These are phyloP conservation scores for Termitomyces sp. DNA, from an alignment of 768 basidiomycete genomes.

Conservation along the genomic window DNA sequence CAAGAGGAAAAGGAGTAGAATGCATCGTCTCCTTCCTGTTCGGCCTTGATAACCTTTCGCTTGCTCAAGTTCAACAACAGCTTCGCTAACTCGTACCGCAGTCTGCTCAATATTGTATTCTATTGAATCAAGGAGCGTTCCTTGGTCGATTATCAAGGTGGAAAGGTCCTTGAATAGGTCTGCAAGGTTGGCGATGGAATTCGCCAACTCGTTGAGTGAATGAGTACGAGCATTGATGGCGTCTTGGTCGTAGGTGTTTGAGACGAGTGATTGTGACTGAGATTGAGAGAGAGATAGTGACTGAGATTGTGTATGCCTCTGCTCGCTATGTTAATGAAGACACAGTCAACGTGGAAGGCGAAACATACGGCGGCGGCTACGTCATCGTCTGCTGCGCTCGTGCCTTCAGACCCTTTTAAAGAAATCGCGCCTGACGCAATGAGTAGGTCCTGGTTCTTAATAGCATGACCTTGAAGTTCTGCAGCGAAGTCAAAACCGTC, in stretches of 20 bases:
- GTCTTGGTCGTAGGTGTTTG: slow-evolving; percentile 37
- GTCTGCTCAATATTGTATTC: slow-evolving; percentile 98
- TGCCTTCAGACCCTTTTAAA: slow-evolving; percentile 75
- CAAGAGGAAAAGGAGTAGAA: slow-evolving; percentile 85
- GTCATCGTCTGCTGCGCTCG: slow-evolving; percentile 89
- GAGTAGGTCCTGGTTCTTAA: slow-evolving; percentile 93
- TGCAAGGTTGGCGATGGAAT: slow-evolving; percentile 86
- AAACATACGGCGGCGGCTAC: slow-evolving; percentile 75
- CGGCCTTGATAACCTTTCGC: slow-evolving; percentile 92
- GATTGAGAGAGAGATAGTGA: slow-evolving; percentile 32
- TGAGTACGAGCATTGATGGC: slow-evolving; percentile 46
- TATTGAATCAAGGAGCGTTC: slow-evolving; percentile 91
- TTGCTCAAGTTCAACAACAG: slow-evolving; percentile 77
- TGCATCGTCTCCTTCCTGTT: slow-evolving; percentile 89
- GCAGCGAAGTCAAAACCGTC: not conserved
- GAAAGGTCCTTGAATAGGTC: slow-evolving; percentile 97
- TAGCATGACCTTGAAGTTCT: slow-evolving; percentile 95
- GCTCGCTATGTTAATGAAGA: not conserved
- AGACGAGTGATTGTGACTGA: slow-evolving; percentile 31
- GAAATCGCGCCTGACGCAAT: slow-evolving; percentile 83
- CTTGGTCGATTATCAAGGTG: slow-evolving; percentile 93
- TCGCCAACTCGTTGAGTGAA: slow-evolving; percentile 87
- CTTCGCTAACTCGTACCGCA: slow-evolving; percentile 73
- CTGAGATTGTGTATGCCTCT: slow-evolving; percentile 29
- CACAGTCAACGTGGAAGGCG: slow-evolving; percentile 11